Conservation (phyloP, 2,329 filamentous ascomycete genomes). For the Fusarium fujikuroi region DNA sequence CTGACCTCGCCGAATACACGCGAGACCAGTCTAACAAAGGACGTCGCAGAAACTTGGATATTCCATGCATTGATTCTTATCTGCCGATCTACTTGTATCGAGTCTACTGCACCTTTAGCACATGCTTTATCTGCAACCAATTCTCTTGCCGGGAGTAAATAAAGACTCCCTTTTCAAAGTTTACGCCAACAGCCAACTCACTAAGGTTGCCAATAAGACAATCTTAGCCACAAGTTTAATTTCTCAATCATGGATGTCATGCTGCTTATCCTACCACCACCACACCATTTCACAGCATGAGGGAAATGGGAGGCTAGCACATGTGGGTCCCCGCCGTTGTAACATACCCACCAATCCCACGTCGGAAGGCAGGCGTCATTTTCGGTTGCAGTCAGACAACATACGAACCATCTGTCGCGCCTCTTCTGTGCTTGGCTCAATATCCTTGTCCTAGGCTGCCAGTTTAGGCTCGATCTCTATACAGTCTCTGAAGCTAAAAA, state of each 20-base stretch:
- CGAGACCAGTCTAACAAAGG: slow-evolving; percentile 7
- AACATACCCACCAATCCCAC: slow-evolving; percentile 37
- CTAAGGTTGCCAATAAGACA: slow-evolving; percentile 20
- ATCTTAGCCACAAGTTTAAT: slow-evolving; percentile 30
- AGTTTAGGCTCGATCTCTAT: slow-evolving; percentile 12
- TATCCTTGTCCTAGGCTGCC: slow-evolving; percentile 19
- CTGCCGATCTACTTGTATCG: background rate
- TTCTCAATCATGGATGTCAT: slow-evolving; percentile 26
- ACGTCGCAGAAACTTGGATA: slow-evolving; percentile 8
- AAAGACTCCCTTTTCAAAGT: slow-evolving; percentile 1
- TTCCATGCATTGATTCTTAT: slow-evolving; percentile 5
- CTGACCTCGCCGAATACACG: background rate
- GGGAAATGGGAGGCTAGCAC: slow-evolving; percentile 23
- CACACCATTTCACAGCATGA: slow-evolving; percentile 18
- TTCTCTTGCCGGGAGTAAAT: background rate
- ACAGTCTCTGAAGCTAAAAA: background rate
- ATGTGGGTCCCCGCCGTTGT: slow-evolving; percentile 29
- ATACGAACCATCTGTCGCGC: slow-evolving; percentile 33
- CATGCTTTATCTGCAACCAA: background rate
- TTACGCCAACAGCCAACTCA: slow-evolving; percentile 2
- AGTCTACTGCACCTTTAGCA: background rate
- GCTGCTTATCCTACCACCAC: slow-evolving; percentile 28
- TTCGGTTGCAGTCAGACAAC: slow-evolving; percentile 23
- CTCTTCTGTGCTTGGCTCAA: slow-evolving; percentile 22
- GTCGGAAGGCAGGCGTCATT: slow-evolving; percentile 23